Evolutionary conservation across 164 flowering plant species (phyloP).

Genomic region (Aristolochia fimbriata): DNA sequence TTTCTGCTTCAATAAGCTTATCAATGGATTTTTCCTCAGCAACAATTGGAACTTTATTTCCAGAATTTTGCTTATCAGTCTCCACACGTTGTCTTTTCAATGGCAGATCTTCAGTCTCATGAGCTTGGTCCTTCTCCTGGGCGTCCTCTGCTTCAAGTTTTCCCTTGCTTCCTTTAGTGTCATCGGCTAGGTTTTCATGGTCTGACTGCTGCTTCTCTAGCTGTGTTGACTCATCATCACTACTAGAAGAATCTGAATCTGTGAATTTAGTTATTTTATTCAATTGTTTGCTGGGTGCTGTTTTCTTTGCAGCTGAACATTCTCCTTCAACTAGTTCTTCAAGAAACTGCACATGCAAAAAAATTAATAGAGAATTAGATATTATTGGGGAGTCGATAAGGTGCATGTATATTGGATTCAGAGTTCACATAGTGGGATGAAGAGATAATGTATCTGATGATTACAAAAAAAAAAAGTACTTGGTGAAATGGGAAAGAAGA

Average conservation of each 20-base stretch:
- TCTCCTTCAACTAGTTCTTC: constrained; percentile 69
- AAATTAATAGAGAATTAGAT: background rate
- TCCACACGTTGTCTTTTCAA: constrained; percentile 29
- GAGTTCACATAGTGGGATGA: background rate
- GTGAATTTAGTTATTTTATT: constrained; percentile 61
- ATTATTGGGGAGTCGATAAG: background rate
- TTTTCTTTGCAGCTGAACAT: constrained; percentile 20
- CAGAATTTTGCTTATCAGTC: background rate
- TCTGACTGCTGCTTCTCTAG: constrained; percentile 13
- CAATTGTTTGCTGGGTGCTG: constrained; percentile 28
- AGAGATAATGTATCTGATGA: background rate
- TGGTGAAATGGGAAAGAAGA: background rate
- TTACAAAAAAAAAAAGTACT: background rate
- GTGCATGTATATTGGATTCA: background rate
- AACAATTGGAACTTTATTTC: background rate
- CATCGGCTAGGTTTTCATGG: constrained; percentile 20
- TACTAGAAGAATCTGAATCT: constrained; percentile 56
- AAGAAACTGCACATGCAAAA: constrained; percentile 39
- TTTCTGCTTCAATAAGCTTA: constrained; percentile 75
- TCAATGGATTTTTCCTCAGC: constrained; percentile 60
- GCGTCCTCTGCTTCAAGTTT: background rate
- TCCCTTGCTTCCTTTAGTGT: constrained; percentile 10
- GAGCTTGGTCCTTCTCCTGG: background rate
- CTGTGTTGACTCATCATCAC: constrained; percentile 26
- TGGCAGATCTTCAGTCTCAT: constrained; percentile 20